Evolutionary conservation across 306 rosid species (phyloP), one percentile per base, ranked within the genome.

Genomic region (Trifolium subterraneum): DNA sequence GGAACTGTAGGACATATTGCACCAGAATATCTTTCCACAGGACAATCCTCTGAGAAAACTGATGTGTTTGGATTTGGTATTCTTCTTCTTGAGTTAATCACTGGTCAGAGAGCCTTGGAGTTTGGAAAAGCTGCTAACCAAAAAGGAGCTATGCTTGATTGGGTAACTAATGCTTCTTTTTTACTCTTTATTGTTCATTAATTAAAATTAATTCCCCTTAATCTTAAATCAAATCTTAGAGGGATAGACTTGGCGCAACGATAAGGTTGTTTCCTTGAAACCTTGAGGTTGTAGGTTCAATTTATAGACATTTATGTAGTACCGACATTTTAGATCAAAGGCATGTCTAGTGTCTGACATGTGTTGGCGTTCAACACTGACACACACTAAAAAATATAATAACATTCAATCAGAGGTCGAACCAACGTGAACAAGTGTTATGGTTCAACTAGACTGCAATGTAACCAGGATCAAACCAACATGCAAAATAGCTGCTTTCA

Each of bases 11-110:
- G 87, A 27, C 87, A 84, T 20, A 84, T 84, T 50, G 87, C 87
- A 11, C 87, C 87, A 2, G 87, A 84, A 31, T 84, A 84, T 29
- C 82, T 84, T 1, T 84, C 84, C 42, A 84, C 87, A 27, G 87
- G 87, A 7, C 87, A 84, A 44, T 84, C 87, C 20, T 84, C 82
- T 47, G 87, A 84, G 80, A 84, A 84, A 18, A 84, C 87, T 55
- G 87, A 84, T 63, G 87, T 80, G 33, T 84, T 84, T 77, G 84
- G 87, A 62, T 84, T 84, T 51, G 88, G 88, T 29, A 84, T 84
- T 65, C 88, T 84, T 6, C 83, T 84, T 12, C 85, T 84, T 78
- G 88, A 84, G 6, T 44, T 84, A 36, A 81, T 84, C 10, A 84
- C 88, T 9, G 85, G 88, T 11, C 88, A 48, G 9, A 84, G 88